Evolutionary conservation across 805 yeast species (phyloP), one percentile per base, ranked within the genome.

Genomic region (Ogataea chonburiensis): DNA sequence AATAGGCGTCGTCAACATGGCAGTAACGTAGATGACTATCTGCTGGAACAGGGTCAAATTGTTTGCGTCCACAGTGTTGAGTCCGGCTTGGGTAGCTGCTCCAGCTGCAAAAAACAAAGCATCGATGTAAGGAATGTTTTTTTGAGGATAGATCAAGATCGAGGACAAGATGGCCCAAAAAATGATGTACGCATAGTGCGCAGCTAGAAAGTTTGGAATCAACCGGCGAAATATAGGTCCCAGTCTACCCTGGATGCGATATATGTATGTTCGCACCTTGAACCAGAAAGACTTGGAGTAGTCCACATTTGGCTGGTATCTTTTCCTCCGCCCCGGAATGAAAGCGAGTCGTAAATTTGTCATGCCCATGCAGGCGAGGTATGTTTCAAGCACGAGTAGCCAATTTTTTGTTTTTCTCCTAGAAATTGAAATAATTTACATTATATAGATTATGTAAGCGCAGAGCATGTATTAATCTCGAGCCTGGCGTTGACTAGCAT

Each of bases 1-100:
- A 14, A 93, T 85, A 1, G 98, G 98, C 0, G 95, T 88, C 4
- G 94, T 75, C 14, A 87, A 49, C 45, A 77, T 67, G 18, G 89
- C 63, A 3, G 77, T 42, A 9, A 85, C 46, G 55, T 81, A 86
- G 3, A 91, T 60, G 7, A 73, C 67, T 11, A 88, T 73, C 55
- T 91, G 98, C 60, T 93, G 98, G 63, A 81, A 91, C 28, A 84
- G 57, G 0, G 70, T 61, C 38, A 89, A 47, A 0, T 66, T 60
- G 55, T 86, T 86, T 24, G 81, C 46, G 49, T 87, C 77, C 16
- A 86, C 67, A 0, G 96, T 82, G 56, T 87, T 88, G 37, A 93
- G 64, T 1, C 99, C 99, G 0, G 96, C 95, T 55, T 91, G 96
- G 2, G 98, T 87, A 1, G 81, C 63, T 0, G 93, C 78, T 8